phyloP scores from a whole-genome alignment of 257 asterid genomes.

The Solanum commersonii region DNA sequence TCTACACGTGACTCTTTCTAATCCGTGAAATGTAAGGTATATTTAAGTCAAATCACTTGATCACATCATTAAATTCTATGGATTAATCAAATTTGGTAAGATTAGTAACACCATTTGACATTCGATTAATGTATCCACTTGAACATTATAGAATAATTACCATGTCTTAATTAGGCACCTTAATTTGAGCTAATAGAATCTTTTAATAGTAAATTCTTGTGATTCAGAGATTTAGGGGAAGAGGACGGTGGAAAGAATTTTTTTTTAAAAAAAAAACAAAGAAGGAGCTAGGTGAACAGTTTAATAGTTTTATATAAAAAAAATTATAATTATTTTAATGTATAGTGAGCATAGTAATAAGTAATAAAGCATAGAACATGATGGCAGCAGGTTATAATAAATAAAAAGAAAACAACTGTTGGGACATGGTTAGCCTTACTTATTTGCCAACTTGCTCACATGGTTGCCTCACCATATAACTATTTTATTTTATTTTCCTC shows the following conservation, averaged over 20 bases:
- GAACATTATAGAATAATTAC: neutral
- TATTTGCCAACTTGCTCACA: conserved; percentile 2
- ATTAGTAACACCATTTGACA: neutral
- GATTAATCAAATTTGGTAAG: neutral
- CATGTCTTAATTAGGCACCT: neutral
- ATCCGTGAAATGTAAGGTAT: neutral
- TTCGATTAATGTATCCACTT: neutral
- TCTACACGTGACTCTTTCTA: neutral
- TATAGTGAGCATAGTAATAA: neutral
- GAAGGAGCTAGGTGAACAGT: neutral
- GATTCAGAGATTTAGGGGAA: neutral
- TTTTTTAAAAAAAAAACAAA: neutral
- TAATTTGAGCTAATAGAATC: neutral
- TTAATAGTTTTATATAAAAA: neutral
- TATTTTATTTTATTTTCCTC: neutral
- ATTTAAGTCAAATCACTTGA: neutral
- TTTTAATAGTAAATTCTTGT: neutral
- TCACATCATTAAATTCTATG: neutral
- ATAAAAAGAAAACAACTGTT: neutral
- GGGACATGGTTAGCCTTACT: conserved; percentile 4
- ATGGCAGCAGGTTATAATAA: neutral
- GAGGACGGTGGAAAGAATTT: neutral
- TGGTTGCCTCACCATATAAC: neutral
- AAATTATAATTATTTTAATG: neutral
- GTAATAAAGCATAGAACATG: neutral